Base-by-base conservation (phyloP, 2,329 filamentous ascomycete species). In the Davidsoniella neocaledoniae region DNA sequence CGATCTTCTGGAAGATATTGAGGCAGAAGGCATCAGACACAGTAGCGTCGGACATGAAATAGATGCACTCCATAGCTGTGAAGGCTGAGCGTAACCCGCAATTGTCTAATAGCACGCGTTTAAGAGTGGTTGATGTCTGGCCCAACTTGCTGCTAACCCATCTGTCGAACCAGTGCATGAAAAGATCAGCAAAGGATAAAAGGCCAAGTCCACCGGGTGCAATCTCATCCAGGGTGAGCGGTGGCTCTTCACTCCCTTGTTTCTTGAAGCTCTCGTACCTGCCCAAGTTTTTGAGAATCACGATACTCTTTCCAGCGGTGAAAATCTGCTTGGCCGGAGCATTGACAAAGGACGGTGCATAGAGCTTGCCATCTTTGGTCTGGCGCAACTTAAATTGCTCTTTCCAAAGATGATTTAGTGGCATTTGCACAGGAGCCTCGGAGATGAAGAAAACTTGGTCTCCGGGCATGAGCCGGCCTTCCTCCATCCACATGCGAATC, bases 241-340 rank as follows among this genome's bases (percentile, higher is more conserved):
- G 64, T 33, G 66, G 70, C 54, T 71, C 72, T 48, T 53, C 61
- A 40, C 40, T 50, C 9, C 36, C 39, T 53, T 63, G 51, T 50
- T 60, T 59, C 61, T 51, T 54, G 57, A 57, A 59, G 44, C 63
- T 57, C 45, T 67, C 61, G 53, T 73, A 69, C 50, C 72, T 69
- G 39, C 79, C 76, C 9, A 94, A 68, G 44, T 81, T 75, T 53
- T 80, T 81, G n/a, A 95, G 66, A 42, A 95, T 82, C 1, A 91
- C 77, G 50, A 91, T 80, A 57, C 83, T 93, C 63, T 95, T 95
- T 0, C 90, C 90, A 1, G 86, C 81, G 1, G 81, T 86, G 58
- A 94, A 90, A 37, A 95, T 86, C 54, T 79, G 83, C 21, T 69
- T 66, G 0, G 77, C 77, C 2, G 80, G 75, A 2, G 80, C 72